phyloP scores from a whole-genome alignment of 805 yeast species.

The Saccharomycopsis malanga region DNA sequence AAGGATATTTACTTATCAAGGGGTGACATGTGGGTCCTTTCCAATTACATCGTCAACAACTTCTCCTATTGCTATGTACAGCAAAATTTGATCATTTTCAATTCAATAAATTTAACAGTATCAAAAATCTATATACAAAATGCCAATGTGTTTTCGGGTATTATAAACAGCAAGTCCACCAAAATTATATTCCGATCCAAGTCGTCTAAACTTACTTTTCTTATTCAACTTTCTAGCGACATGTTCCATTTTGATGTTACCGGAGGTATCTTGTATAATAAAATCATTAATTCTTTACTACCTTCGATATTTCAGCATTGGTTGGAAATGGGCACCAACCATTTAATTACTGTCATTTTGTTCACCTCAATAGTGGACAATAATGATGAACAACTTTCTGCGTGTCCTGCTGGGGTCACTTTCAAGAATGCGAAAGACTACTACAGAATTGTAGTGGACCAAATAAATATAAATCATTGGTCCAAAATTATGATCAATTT shows the following conservation, averaged over 20 bases:
- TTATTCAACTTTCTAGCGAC: constrained; percentile 85
- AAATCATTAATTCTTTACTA: constrained; percentile 82
- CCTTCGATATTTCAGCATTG: constrained; percentile 86
- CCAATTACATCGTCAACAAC: constrained; percentile 61
- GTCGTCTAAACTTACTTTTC: constrained; percentile 73
- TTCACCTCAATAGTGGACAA: constrained; percentile 75
- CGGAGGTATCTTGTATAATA: constrained; percentile 90
- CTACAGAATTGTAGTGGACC: constrained; percentile 91
- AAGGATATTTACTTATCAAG: constrained; percentile 77
- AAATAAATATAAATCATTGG: constrained; percentile 85
- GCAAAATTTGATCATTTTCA: constrained; percentile 46
- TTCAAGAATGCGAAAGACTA: constrained; percentile 66
- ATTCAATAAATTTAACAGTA: constrained; percentile 56
- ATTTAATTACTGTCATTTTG: constrained; percentile 78
- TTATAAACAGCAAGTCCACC: constrained; percentile 59
- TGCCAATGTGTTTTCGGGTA: constrained; percentile 63
- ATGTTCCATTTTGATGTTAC: constrained; percentile 98
- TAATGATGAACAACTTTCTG: constrained; percentile 23
- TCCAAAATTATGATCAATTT: constrained; percentile 83
- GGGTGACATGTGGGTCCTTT: constrained; percentile 88
- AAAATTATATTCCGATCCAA: constrained; percentile 85
- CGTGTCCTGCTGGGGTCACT: constrained; percentile 51
- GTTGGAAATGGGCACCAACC: constrained; percentile 84
- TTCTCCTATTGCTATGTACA: constrained; percentile 38
- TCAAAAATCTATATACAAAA: constrained; percentile 61